phyloP scores from a whole-genome alignment of 768 basidiomycete species.

The Suillus tomentosus region DNA sequence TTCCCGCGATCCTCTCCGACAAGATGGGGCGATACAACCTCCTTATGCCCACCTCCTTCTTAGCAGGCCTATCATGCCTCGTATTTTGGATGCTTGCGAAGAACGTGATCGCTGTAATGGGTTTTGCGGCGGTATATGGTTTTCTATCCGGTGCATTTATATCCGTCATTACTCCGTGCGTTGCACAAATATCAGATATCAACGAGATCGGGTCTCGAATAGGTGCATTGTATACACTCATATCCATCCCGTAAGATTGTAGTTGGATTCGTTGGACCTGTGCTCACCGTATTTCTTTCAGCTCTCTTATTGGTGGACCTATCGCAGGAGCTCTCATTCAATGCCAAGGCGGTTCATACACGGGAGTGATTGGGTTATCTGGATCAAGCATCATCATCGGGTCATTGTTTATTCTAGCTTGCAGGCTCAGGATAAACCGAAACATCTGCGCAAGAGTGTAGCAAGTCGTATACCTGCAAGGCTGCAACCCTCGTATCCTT shows the following conservation, averaged over 20 bases:
- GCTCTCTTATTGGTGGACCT: constrained; percentile 66
- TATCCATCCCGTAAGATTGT: constrained; percentile 69
- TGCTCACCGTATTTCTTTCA: constrained; percentile 24
- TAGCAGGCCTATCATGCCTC: constrained; percentile 62
- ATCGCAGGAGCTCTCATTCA: constrained; percentile 60
- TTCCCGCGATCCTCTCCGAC: constrained; percentile 67
- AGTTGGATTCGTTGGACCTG: background rate
- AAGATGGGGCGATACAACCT: constrained; percentile 67
- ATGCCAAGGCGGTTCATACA: constrained; percentile 45
- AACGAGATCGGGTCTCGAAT: constrained; percentile 62
- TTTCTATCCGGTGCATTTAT: constrained; percentile 71
- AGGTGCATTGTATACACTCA: constrained; percentile 63
- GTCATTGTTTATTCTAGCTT: constrained; percentile 54
- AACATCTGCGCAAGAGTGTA: constrained; percentile 50
- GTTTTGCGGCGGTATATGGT: constrained; percentile 60
- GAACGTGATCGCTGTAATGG: constrained; percentile 41
- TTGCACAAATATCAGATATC: constrained; percentile 64
- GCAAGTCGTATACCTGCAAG: constrained; percentile 2
- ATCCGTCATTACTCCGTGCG: constrained; percentile 65
- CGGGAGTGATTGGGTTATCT: constrained; percentile 57
- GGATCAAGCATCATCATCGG: constrained; percentile 61
- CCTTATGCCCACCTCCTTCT: constrained; percentile 60
- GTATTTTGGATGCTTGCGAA: constrained; percentile 56
- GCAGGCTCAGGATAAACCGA: constrained; percentile 48
- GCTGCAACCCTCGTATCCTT: constrained; percentile 27